These are phyloP conservation scores for Stephanodiscus triporus DNA, from an alignment of 108 stramenopile species.

Conservation along the genomic window DNA sequence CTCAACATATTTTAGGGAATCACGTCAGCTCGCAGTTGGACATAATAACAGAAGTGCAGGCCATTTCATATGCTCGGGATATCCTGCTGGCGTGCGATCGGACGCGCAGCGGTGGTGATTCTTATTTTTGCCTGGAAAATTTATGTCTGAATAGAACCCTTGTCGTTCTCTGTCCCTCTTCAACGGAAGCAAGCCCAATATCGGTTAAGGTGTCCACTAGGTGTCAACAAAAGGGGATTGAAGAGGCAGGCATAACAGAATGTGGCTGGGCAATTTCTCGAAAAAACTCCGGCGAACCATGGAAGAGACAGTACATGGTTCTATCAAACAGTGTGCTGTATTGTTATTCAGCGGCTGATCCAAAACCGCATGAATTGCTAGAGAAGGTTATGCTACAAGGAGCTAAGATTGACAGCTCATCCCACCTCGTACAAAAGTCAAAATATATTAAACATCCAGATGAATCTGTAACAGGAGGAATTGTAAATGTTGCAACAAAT, in stretches of 20 bases:
- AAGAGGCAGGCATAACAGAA: conserved; percentile 30
- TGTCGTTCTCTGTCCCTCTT: conserved; percentile 74
- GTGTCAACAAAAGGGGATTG: conserved; percentile 26
- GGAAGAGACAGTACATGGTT: conserved; percentile 68
- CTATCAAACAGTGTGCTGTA: conserved; percentile 66
- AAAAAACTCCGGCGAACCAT: conserved; percentile 50
- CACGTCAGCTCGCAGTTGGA: conserved; percentile 1
- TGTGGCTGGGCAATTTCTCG: conserved; percentile 73
- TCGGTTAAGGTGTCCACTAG: conserved; percentile 48
- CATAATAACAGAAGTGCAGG: conserved; percentile 69
- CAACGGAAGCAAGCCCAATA: conserved; percentile 69
- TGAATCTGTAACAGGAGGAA: conserved; percentile 5
- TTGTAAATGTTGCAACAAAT: conserved; percentile 55
- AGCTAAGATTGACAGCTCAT: conserved; percentile 45
- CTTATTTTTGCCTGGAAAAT: conserved; percentile 81
- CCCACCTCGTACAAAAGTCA: conserved; percentile 10
- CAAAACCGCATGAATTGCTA: conserved; percentile 60
- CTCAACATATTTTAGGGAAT: conserved; percentile 56
- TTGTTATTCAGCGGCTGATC: conserved; percentile 66
- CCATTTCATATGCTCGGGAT: conserved; percentile 76
- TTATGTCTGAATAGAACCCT: conserved; percentile 70
- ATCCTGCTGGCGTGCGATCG: conserved; percentile 80
- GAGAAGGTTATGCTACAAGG: conserved; percentile 59
- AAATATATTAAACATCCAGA: background rate
- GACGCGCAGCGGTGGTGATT: conserved; percentile 81